Base-by-base conservation (phyloP, 768 basidiomycete species). In the Galerina marginata region DNA sequence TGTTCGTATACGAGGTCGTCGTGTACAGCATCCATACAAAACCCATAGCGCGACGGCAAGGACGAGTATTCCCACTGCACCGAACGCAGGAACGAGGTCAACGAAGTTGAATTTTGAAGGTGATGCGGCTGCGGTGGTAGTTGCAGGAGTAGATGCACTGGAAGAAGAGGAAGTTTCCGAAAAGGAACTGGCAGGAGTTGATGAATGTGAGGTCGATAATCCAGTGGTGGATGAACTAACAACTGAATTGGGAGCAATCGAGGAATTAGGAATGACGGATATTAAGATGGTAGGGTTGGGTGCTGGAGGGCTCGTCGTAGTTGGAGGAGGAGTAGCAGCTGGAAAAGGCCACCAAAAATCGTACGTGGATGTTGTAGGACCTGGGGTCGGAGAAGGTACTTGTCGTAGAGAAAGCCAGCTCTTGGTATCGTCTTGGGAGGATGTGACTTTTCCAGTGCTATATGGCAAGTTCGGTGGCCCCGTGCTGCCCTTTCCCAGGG, bases 311-410 rank as follows among this genome's bases (percentile, higher is more conserved):
- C 5, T 61, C 16, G 47, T 3, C 4, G 20, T 16, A 29, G 60
- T 38, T 16, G 39, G 16, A 4, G 59, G 36, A 1, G 54, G 43
- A 58, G 57, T 40, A 2, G 61, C 67, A 14, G 74, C 66, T 25
- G 77, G 73, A 60, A 75, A 79, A 0, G 76, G 74, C 78, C 71
- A 79, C 79, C 72, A 76, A 58, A 75, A 72, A 59, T 75, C 70
- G 52, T 67, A 72, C 45, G 73, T 71, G 14, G 73, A 69, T 6
- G 66, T 43, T 40, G 59, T 33, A 29, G 58, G 33, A 20, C 16
- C 46, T n/a, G 60, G 46, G 38, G 29, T 26, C 15, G 58, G 50
- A 15, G 56, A 25, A 12, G 61, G 44, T 42, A 43, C 50, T 44
- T 59, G 60, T 9, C 59, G 29, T 36, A 49, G 60, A 33, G 43